Percentiles rank a stretch among this genome's conserved stretches.
phyloP scores from a whole-genome alignment of 805 yeast genomes.

The Barnettozyma salicaria region DNA sequence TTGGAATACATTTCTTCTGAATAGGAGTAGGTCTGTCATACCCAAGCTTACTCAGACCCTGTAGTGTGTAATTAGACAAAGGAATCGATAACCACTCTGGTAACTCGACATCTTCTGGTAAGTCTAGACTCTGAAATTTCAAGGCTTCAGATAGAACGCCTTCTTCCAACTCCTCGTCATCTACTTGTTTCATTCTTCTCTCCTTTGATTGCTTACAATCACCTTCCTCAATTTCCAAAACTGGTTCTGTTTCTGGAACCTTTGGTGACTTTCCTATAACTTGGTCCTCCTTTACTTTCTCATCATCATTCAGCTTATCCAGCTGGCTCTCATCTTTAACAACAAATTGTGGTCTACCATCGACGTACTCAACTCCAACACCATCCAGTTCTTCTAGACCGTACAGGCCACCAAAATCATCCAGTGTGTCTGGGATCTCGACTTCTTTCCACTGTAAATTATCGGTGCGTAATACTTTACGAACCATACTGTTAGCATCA shows the following conservation, averaged over 20 bases:
- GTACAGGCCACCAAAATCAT: conserved; percentile 84
- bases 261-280: conserved; percentile 20
- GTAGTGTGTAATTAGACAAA: conserved; percentile 50
- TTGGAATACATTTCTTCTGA: conserved; percentile 71
- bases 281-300: conserved; percentile 22
- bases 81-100: conserved; percentile 54
- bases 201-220: conserved; percentile 11
- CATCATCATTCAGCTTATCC: conserved; percentile 16
- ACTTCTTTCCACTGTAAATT: conserved; percentile 74
- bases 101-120: conserved; percentile 34
- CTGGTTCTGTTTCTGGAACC: conserved; percentile 16
- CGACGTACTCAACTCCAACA: conserved; percentile 69
- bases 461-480: conserved; percentile 38
- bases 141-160: conserved; percentile 19
- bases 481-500: background rate
- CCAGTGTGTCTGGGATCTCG: conserved; percentile 74
- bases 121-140: conserved; percentile 29
- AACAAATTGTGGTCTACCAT: conserved; percentile 63
- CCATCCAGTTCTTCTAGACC: conserved; percentile 95
- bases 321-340: conserved; percentile 31
- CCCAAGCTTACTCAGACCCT: conserved; percentile 52
- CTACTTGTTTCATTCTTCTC: conserved; percentile 21
- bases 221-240: conserved; percentile 12
- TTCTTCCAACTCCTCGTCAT: conserved; percentile 12
- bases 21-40: conserved; percentile 78